Conservation (phyloP, 2,329 filamentous ascomycete species). For the Calonectria henricotiae region DNA sequence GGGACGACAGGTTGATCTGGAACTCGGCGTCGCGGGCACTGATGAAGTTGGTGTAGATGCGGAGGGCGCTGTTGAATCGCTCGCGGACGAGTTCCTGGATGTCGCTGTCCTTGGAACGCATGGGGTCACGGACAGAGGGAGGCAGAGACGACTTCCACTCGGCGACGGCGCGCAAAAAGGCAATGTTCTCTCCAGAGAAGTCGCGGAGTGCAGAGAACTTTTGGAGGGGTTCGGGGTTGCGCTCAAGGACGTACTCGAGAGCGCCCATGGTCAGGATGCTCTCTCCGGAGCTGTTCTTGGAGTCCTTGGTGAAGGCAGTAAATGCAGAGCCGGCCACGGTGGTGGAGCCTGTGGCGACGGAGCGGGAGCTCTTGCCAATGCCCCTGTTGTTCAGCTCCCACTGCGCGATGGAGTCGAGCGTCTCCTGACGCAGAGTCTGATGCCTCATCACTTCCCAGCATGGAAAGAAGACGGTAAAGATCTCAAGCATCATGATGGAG, state of each 20-base stretch:
- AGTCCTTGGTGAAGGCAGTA: slow-evolving; percentile 57
- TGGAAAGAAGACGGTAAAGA: slow-evolving; percentile 76
- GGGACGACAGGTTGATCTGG: slow-evolving; percentile 76
- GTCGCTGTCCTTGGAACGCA: slow-evolving; percentile 44
- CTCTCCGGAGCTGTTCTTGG: slow-evolving; percentile 56
- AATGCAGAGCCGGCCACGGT: slow-evolving; percentile 57
- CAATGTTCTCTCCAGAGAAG: slow-evolving; percentile 80
- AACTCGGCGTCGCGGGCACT: slow-evolving; percentile 69
- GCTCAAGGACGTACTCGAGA: slow-evolving; percentile 71
- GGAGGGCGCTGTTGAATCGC: slow-evolving; percentile 72
- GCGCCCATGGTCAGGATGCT: slow-evolving; percentile 56
- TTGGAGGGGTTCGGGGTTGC: slow-evolving; percentile 74
- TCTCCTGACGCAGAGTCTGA: slow-evolving; percentile 64
- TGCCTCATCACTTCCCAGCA: slow-evolving; percentile 71
- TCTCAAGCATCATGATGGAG: slow-evolving; percentile 75
- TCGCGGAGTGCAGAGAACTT: slow-evolving; percentile 77
- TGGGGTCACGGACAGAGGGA: slow-evolving; percentile 46
- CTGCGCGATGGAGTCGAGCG: slow-evolving; percentile 65
- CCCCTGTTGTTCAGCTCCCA: slow-evolving; percentile 64
- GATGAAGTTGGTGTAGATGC: slow-evolving; percentile 56
- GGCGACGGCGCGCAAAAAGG: slow-evolving; percentile 74
- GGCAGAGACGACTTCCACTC: slow-evolving; percentile 60
- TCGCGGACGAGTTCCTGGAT: slow-evolving; percentile 62
- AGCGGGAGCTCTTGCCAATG: slow-evolving; percentile 53
- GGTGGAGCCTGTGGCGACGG: slow-evolving; percentile 57